Conservation (phyloP, 2,329 filamentous ascomycete species). For the Paramyrothecium sp. region DNA sequence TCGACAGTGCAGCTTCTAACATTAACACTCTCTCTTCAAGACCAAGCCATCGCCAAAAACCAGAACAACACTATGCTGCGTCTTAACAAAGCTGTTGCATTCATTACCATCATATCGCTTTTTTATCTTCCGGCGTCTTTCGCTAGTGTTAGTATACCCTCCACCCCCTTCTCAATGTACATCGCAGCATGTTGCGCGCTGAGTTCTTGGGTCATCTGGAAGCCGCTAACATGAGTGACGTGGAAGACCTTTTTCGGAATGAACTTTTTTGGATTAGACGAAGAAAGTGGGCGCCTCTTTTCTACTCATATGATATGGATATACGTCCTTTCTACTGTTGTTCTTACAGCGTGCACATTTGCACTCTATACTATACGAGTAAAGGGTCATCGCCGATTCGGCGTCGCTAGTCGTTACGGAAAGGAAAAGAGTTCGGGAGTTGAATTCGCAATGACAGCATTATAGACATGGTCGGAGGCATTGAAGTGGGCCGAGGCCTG, state of each 20-base stretch:
- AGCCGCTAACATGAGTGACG: not conserved
- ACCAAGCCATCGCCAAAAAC: slow-evolving; percentile 27
- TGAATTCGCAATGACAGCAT: not conserved
- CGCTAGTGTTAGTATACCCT: slow-evolving; percentile 25
- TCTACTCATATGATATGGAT: slow-evolving; percentile 36
- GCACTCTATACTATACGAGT: not conserved
- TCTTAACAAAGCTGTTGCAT: slow-evolving; percentile 28
- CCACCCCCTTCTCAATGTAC: not conserved
- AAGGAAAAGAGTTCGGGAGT: not conserved
- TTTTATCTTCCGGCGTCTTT: slow-evolving; percentile 33
- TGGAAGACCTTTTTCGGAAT: slow-evolving; percentile 36
- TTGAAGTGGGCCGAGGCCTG: no score
- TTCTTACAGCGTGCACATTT: slow-evolving; percentile 20
- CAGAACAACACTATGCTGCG: slow-evolving; percentile 27
- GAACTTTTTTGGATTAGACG: slow-evolving; percentile 36
- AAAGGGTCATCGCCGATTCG: not conserved
- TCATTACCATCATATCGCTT: slow-evolving; percentile 26
- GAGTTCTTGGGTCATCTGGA: not conserved
- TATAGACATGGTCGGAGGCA: not conserved
- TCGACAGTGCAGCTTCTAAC: slow-evolving; percentile 21
- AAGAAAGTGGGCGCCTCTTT: slow-evolving; percentile 22
- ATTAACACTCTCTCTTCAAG: slow-evolving; percentile 24
- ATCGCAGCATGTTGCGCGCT: no score
- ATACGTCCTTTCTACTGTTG: slow-evolving; percentile 25
- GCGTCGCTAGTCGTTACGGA: not conserved